Base-by-base conservation (phyloP, 768 basidiomycete genomes). In the Neoboletus brunneissimus region DNA sequence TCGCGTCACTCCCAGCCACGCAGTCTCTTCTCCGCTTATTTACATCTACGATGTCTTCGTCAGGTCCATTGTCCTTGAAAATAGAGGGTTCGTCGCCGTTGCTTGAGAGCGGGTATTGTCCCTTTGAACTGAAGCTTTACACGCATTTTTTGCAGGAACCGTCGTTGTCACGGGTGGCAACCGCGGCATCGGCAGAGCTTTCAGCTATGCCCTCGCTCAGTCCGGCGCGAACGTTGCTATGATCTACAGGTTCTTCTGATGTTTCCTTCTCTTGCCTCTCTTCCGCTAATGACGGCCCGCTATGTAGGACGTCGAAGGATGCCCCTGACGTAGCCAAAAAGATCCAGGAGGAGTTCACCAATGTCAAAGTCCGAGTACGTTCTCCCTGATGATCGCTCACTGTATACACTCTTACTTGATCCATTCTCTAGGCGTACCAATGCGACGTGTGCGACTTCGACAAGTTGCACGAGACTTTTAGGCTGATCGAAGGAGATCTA, bases 121-220 rank as follows among this genome's bases (percentile, higher is more conserved):
- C 32, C 5, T 32, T 2, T 40, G 27, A 12, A 9, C 25, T 40
- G n/a, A 45, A 16, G 0, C 0, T 29, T 12, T 22, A 10, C 7
- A 15, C n/a, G n/a, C 20, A 23, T 5, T 18, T 16, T 20, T n/a
- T 78, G 67, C 10, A 76, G 81, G 66, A 0, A 78, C 77, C 46
- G 70, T 81, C 53, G 77, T 87, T 32, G 76, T 87, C 45, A 86
- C 86, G 0, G 86, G 86, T 4, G 84, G 84, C 2, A 83, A 81
- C 61, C 73, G 80, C 42, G 85, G 86, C 11, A 85, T 87, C 46
- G 86, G 87, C 2, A 74, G 69, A 31, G 84, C 80, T 2, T 81
- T 78, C 52, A 79, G 79, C 25, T 69, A 73, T 37, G 82, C 83
- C 2, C 73, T 83, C 35, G 83, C 83, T 20, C 63, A 75, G 43